Evolutionary conservation across 164 flowering plant species (phyloP), one percentile per base, ranked within the genome.

Genomic region (Dillenia turbinata): DNA sequence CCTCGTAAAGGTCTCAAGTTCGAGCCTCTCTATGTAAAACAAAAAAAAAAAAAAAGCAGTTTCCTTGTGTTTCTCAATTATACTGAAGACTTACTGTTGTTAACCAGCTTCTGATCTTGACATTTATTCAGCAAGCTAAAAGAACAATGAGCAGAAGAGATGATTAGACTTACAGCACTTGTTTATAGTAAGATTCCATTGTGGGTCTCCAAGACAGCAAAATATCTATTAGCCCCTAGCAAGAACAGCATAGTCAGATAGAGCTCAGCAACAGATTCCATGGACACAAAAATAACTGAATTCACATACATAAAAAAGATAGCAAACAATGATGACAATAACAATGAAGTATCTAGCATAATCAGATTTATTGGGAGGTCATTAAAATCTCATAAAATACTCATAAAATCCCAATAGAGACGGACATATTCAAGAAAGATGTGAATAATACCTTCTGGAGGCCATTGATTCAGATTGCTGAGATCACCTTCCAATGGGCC

Each of bases 391-490:
- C 10, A 50, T 10, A 12, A 10, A 51, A 51, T n/a, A 44, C 10
- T 44, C 12, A 47, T 57, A 50, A 7, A 50, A 56, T 10, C 44
- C 14, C 13, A 54, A 60, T 6, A 26, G 47, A 44, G 40, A 44
- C 7, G 54, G 48, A 45, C 44, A 16, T 50, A 40, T 50, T 49
- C 52, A 54, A 17, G n/a, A 17, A 8, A 57, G 44, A 52, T 17
- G n/a, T 10, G 55, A 47, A 53, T 1, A 48, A 15, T 77, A 92
- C 97, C 96, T 76, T 77, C 77, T 17, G 83, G 54, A 66, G 98
- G 98, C 96, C 98, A 92, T 67, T 86, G 92, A 78, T 92, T 89
- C 57, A 77, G 64, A 53, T 52, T 22, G 53, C 52, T 47, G 57
- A 59, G 19, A 15, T 2, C 63, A 9, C 62, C 84, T 19, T 78